phyloP scores from a whole-genome alignment of 2,329 filamentous ascomycete genomes.

The Sarocladiaceae sp. region DNA sequence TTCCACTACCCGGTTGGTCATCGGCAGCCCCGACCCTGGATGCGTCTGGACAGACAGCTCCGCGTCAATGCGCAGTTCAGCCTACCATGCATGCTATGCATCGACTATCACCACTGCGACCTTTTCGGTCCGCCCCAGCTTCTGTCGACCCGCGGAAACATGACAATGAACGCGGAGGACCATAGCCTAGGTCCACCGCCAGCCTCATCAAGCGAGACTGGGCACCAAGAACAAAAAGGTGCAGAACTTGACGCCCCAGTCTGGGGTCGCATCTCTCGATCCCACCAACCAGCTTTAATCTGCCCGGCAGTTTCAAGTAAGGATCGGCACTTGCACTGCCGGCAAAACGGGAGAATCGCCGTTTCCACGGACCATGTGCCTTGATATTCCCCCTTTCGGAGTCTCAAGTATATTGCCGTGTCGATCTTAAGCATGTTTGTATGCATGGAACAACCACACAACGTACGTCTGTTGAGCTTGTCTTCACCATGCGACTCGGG shows the following conservation, averaged over 20 bases:
- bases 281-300: conserved; percentile 5
- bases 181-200: too few relatives aligned
- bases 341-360: conserved; percentile 5
- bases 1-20: too few relatives aligned
- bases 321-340: conserved; percentile 4
- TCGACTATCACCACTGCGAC: too few relatives aligned
- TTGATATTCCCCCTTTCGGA: neutral
- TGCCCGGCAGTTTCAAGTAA: conserved; percentile 8
- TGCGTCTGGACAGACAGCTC: too few relatives aligned
- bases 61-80: too few relatives aligned
- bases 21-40: too few relatives aligned
- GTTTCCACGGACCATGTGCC: neutral
- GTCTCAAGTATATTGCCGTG: conserved; percentile 4
- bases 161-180: too few relatives aligned
- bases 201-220: too few relatives aligned
- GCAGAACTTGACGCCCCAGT: neutral
- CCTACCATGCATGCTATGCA: too few relatives aligned
- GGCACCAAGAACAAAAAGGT: neutral
- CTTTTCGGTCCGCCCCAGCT: too few relatives aligned
- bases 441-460: neutral
- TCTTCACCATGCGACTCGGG: neutral
- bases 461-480: neutral
- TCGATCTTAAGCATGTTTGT: neutral
- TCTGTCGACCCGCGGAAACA: neutral
- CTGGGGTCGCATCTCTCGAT: neutral